A percentile compares a stretch with the other conserved stretches of the same genome.
Evolutionary conservation across 2,329 filamentous ascomycete genomes (phyloP).

Genomic region (Xylaria polymorpha): DNA sequence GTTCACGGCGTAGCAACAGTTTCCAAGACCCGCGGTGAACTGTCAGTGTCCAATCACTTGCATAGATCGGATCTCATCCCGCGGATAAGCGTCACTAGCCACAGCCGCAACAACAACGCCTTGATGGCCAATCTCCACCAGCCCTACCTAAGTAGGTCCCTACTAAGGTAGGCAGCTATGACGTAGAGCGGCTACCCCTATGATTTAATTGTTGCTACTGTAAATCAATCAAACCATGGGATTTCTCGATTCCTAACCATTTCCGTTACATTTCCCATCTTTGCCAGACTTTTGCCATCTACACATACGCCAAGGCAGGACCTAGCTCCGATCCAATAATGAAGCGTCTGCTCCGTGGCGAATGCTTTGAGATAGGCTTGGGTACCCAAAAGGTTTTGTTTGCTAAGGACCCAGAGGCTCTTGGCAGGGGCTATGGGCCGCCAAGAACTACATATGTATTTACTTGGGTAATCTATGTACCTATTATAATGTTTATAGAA

Average conservation of each 20-base stretch:
- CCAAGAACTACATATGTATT: no score
- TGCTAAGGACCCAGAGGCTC: no score
- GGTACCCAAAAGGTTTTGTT: no score
- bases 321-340: neutral
- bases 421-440: no score
- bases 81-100: neutral
- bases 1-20: constrained; percentile 27
- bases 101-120: constrained; percentile 31
- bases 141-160: neutral
- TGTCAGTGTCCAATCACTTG: constrained; percentile 12
- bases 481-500: no score
- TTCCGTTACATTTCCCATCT: constrained; percentile 30
- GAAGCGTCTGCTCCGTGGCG: neutral
- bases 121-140: neutral
- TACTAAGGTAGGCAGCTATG: constrained; percentile 6
- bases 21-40: neutral
- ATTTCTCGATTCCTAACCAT: constrained; percentile 20
- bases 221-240: constrained; percentile 22
- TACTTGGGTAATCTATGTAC: no score
- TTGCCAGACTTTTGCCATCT: constrained; percentile 7
- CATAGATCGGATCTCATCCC: neutral
- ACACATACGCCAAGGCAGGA: neutral
- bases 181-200: neutral
- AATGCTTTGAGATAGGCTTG: neutral
- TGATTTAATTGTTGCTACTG: constrained; percentile 5